phyloP scores from a whole-genome alignment of 2,329 filamentous ascomycete genomes.

The Bipolaris oryzae region DNA sequence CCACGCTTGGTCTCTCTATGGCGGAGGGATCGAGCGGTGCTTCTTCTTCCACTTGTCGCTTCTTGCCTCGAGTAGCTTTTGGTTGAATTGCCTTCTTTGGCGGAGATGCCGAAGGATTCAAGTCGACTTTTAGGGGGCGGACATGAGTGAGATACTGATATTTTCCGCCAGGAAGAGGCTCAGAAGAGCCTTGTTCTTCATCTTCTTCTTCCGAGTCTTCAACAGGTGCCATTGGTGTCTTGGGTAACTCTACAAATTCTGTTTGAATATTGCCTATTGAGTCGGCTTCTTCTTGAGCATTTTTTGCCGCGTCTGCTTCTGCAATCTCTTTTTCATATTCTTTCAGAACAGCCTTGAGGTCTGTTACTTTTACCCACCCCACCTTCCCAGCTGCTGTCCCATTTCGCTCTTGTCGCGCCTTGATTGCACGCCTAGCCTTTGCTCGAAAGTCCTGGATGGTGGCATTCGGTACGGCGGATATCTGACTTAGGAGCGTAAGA shows the following conservation, averaged over 20 bases:
- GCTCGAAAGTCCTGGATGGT: conserved; percentile 9
- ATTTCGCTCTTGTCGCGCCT: conserved; percentile 5
- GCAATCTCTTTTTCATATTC: conserved; percentile 5
- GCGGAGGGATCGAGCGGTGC: neutral
- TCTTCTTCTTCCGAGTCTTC: conserved; percentile 8
- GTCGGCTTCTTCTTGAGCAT: neutral
- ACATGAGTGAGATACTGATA: conserved; percentile 12
- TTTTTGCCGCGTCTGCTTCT: neutral
- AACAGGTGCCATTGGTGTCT: conserved; percentile 3
- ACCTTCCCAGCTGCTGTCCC: neutral
- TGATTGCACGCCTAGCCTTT: neutral
- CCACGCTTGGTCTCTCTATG: neutral
- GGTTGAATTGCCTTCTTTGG: neutral
- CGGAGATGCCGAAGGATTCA: conserved; percentile 8
- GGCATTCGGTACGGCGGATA: conserved; percentile 5
- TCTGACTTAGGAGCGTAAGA: conserved; percentile 9
- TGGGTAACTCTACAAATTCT: neutral
- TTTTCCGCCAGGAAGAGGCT: conserved; percentile 8
- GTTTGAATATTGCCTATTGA: neutral
- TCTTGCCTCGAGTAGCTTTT: neutral
- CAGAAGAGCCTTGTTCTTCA: conserved; percentile 8
- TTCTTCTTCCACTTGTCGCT: conserved; percentile 4
- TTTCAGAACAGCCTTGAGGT: conserved; percentile 4
- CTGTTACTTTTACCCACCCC: conserved; percentile 1
- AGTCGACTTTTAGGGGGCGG: conserved; percentile 5